phyloP scores from a whole-genome alignment of 371 early-diverging fungal genomes.

The Mortierella sp. region DNA sequence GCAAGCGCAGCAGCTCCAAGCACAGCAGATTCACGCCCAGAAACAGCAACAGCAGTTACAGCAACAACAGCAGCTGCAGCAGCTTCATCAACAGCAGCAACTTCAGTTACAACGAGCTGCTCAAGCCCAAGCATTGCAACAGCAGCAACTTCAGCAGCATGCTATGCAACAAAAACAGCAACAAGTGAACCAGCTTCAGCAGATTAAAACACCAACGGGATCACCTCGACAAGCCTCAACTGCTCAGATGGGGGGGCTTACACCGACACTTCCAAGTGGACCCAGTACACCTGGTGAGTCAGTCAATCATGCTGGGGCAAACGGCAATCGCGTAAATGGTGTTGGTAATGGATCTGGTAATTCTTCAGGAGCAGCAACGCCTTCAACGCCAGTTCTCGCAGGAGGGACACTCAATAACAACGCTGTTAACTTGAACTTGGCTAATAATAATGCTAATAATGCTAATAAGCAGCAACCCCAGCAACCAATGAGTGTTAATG shows the following conservation, averaged over 20 bases:
- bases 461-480: constrained; percentile 31
- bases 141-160: constrained; percentile 33
- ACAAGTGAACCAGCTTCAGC: constrained; percentile 48
- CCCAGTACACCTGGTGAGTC: constrained; percentile 54
- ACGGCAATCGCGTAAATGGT: constrained; percentile 22
- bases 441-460: constrained; percentile 8
- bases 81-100: constrained; percentile 57
- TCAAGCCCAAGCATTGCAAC: constrained; percentile 52
- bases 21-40: constrained; percentile 48
- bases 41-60: constrained; percentile 51
- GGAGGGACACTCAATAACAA: constrained; percentile 31
- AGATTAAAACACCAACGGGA: constrained; percentile 53
- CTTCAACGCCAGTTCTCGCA: constrained; percentile 46
- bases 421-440: constrained; percentile 5
- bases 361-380: constrained; percentile 49
- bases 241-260: constrained; percentile 54
- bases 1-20: constrained; percentile 42
- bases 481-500: constrained; percentile 20
- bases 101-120: constrained; percentile 50
- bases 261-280: constrained; percentile 48
- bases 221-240: constrained; percentile 50
- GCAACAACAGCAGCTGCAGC: constrained; percentile 60
- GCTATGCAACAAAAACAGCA: constrained; percentile 48
- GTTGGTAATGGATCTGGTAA: constrained; percentile 41
- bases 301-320: constrained; percentile 22